These are phyloP conservation scores for Ceratocystis colombiana DNA, from an alignment of 2,329 filamentous ascomycete species.

Conservation along the genomic window DNA sequence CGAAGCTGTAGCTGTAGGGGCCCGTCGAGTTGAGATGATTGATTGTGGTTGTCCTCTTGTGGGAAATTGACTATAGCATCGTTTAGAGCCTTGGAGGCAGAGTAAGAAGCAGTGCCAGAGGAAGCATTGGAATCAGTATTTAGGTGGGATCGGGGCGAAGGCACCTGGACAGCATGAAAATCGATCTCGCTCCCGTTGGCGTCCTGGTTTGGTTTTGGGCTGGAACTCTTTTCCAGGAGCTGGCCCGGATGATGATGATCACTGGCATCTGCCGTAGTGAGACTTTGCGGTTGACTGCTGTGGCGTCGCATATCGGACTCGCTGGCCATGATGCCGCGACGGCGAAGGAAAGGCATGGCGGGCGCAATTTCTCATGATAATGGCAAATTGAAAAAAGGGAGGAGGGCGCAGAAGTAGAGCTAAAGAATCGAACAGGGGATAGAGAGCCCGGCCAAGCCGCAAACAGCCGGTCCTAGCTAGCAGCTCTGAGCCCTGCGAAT, in stretches of 20 bases:
- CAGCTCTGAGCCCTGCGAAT: not conserved
- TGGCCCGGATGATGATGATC: slow-evolving; percentile 20
- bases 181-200: slow-evolving; percentile 9
- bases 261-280: slow-evolving; percentile 27
- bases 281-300: slow-evolving; percentile 32
- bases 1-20: slow-evolving; percentile 3
- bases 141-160: slow-evolving; percentile 7
- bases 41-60: not conserved
- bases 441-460: slow-evolving; percentile 19
- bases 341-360: slow-evolving; percentile 52
- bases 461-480: slow-evolving; percentile 8
- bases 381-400: slow-evolving; percentile 26
- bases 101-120: not conserved
- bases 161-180: slow-evolving; percentile 4
- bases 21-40: not conserved
- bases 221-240: slow-evolving; percentile 17
- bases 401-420: not conserved
- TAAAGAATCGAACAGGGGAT: not conserved
- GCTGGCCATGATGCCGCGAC: slow-evolving; percentile 50
- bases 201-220: slow-evolving; percentile 19
- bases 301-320: slow-evolving; percentile 50
- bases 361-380: slow-evolving; percentile 34
- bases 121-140: slow-evolving; percentile 1
- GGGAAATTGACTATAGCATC: not conserved
- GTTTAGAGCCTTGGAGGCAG: not conserved